Evolutionary conservation across 2,329 filamentous ascomycete species (phyloP), one percentile per base, ranked within the genome.

Genomic region (Westerdykella ornata): DNA sequence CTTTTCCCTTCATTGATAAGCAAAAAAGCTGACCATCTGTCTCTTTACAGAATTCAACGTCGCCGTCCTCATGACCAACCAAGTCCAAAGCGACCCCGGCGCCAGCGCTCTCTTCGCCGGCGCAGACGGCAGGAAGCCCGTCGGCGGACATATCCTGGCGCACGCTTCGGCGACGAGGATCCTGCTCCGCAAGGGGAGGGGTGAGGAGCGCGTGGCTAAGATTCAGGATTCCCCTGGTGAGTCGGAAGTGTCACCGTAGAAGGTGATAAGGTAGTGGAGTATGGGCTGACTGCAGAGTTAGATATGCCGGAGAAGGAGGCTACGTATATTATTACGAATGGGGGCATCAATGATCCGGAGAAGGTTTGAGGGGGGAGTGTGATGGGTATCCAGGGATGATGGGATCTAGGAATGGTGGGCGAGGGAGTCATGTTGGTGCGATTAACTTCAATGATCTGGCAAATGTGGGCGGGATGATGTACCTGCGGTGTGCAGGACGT

Each of bases 41-140:
- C 7, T 8, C 12, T 9, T 11, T 9, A 26, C 37, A 73, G 81
- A 84, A 54, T 85, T 84, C 68, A 85, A 84, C 54, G 69, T 84
- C 44, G 77, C 75, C 37, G 63, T 66, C 7, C 60, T 66, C 33
- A 51, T 66, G 77, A 84, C 81, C 39, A 85, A 84, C 49, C 81
- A 85, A 65, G 81, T 85, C 28, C 81, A 84, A 65, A 82, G 78
- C 43, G 81, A 84, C 51, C 81, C 81, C 12, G 81, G 81, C 46
- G 81, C 81, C 9, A 83, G 73, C 59, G 77, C 81, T 35, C 69
- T 84, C 9, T 84, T 84, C 56, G 77, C 80, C 38, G 75, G 80
- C 48, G 80, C 78, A 42, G 81, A 84, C 66, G 81, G 81, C 35
- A 73, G 80, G 35, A 84, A 84, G 59, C 79, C 80, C 37, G 75